Evolutionary conservation across 345 rosid species (phyloP).

Genomic region (Gossypium australe): DNA sequence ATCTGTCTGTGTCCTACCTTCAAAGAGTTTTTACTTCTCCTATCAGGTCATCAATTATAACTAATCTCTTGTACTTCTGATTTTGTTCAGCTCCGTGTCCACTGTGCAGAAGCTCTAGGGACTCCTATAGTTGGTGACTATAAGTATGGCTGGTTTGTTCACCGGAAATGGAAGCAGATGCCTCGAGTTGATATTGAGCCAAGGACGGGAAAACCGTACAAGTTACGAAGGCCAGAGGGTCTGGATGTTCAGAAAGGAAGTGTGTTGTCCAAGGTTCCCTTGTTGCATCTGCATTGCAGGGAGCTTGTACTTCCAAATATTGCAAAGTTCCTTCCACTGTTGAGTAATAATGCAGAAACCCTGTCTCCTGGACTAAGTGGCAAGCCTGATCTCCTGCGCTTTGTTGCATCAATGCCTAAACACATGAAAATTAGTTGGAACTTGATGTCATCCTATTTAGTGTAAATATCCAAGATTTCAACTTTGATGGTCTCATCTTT

Average conservation of each 20-base stretch:
- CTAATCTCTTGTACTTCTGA: neutral
- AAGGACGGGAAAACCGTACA: constrained; percentile 60
- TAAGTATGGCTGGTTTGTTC: constrained; percentile 89
- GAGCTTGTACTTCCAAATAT: constrained; percentile 86
- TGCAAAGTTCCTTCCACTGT: constrained; percentile 47
- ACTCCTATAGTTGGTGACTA: constrained; percentile 92
- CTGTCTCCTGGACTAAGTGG: constrained; percentile 18
- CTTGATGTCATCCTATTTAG: constrained; percentile 83
- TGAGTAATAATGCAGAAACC: constrained; percentile 28
- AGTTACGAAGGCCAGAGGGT: constrained; percentile 73
- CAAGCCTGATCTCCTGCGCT: constrained; percentile 61
- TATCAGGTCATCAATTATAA: neutral
- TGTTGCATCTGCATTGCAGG: constrained; percentile 78
- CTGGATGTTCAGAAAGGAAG: constrained; percentile 92
- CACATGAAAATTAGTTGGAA: constrained; percentile 98
- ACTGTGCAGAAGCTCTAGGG: constrained; percentile 93
- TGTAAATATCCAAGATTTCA: constrained; percentile 21
- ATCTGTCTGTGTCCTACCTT: neutral
- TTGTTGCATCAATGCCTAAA: constrained; percentile 73
- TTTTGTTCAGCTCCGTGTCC: constrained; percentile 68
- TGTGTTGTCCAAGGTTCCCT: constrained; percentile 81
- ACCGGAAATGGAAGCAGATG: constrained; percentile 82
- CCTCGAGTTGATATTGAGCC: constrained; percentile 67
- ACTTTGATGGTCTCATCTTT: neutral
- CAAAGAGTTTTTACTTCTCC: neutral